These are phyloP conservation scores for Fusarium albidum DNA, from an alignment of 2,329 filamentous ascomycete species.

Conservation along the genomic window DNA sequence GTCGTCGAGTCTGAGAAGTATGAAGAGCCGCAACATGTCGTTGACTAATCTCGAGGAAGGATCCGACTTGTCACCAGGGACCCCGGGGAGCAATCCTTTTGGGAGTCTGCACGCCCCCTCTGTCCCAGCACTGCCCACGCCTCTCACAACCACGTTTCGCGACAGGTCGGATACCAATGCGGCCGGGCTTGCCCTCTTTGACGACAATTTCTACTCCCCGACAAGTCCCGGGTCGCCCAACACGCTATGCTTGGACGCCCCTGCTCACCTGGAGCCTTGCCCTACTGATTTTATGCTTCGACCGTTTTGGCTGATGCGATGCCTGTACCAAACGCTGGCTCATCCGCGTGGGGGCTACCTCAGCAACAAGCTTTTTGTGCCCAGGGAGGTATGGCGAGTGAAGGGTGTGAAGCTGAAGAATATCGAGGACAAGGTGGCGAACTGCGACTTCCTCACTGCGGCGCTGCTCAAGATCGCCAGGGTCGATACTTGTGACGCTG, in stretches of 20 bases:
- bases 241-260: conserved; percentile 68
- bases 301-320: conserved; percentile 98
- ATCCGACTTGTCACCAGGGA: conserved; percentile 75
- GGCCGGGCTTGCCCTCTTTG: conserved; percentile 80
- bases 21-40: conserved; percentile 79
- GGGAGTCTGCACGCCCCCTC: conserved; percentile 57
- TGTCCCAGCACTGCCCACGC: conserved; percentile 72
- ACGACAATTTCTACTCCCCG: conserved; percentile 79
- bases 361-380: conserved; percentile 90
- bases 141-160: conserved; percentile 68
- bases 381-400: conserved; percentile 91
- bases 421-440: conserved; percentile 91
- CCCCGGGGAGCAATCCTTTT: conserved; percentile 76
- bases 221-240: conserved; percentile 72
- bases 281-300: conserved; percentile 88
- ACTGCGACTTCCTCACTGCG: conserved; percentile 90
- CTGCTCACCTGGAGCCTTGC: conserved; percentile 86
- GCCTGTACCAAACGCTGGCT: conserved; percentile 88
- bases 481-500: conserved; percentile 89
- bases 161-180: conserved; percentile 65
- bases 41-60: conserved; percentile 67
- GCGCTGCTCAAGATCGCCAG: conserved; percentile 83
- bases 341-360: conserved; percentile 93
- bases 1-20: conserved; percentile 73
- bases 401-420: conserved; percentile 93